phyloP scores from a whole-genome alignment of 2,329 filamentous ascomycete genomes.

The Didymella lethalis region DNA sequence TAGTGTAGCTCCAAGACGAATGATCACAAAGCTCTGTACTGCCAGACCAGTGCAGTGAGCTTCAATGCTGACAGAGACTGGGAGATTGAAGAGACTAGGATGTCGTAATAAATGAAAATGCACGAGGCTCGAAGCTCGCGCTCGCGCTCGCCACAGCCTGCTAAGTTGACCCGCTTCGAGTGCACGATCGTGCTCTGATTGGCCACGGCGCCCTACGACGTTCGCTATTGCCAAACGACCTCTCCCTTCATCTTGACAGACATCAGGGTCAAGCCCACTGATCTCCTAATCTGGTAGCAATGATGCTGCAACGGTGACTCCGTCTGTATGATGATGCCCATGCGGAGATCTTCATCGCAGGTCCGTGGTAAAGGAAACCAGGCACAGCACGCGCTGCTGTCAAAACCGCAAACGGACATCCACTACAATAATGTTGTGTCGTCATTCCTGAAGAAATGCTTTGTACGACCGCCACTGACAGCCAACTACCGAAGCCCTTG shows the following conservation, averaged over 20 bases:
- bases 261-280: not conserved
- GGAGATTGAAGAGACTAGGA: too few species aligned
- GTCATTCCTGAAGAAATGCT: conserved; percentile 2
- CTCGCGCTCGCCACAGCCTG: not conserved
- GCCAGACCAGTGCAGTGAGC: not conserved
- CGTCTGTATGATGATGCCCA: not conserved
- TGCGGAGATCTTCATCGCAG: conserved; percentile 5
- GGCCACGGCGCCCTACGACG: not conserved
- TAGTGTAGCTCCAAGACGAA: not conserved
- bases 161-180: conserved; percentile 4
- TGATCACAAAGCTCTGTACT: not conserved
- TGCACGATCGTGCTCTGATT: conserved; percentile 5
- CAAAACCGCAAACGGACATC: conserved; percentile 17
- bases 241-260: conserved; percentile 7
- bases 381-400: conserved; percentile 19
- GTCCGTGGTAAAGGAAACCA: conserved; percentile 13
- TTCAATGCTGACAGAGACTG: not conserved
- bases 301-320: conserved; percentile 5
- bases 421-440: conserved; percentile 7
- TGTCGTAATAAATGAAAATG: not conserved
- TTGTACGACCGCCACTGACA: conserved; percentile 8
- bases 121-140: not conserved
- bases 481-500: not conserved
- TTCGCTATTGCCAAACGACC: not conserved
- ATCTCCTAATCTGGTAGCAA: not conserved